Conservation (phyloP, 2,329 filamentous ascomycete genomes). For the Alternaria arbusti region DNA sequence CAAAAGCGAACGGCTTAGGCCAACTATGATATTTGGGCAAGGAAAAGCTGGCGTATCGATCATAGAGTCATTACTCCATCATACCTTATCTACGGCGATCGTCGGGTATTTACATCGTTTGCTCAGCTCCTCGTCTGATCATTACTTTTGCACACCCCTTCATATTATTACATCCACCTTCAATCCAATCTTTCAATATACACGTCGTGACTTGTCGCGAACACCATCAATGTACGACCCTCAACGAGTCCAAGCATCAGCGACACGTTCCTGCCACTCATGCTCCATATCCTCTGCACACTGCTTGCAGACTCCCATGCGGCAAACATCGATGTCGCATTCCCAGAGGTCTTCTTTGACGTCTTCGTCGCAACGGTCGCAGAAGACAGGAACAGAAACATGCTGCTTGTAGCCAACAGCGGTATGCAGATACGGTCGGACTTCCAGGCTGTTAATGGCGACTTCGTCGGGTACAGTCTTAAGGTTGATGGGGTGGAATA, state of each 20-base stretch:
- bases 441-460: slow-evolving; percentile 23
- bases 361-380: slow-evolving; percentile 25
- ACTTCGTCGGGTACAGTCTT: slow-evolving; percentile 20
- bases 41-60: neutral
- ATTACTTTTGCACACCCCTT: neutral
- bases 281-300: slow-evolving; percentile 28
- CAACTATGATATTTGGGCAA: neutral
- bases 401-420: slow-evolving; percentile 18
- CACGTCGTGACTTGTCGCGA: neutral
- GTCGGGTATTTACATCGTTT: neutral
- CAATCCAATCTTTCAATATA: neutral
- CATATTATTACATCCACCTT: neutral
- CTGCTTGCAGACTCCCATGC: slow-evolving; percentile 20
- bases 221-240: neutral
- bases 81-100: neutral
- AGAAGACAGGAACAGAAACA: slow-evolving; percentile 23
- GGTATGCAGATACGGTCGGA: slow-evolving; percentile 22
- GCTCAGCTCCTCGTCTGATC: neutral
- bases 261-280: slow-evolving; percentile 19
- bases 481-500: slow-evolving; percentile 26
- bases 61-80: neutral
- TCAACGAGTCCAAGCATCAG: slow-evolving; percentile 1
- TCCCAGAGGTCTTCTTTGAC: slow-evolving; percentile 26
- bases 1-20: neutral
- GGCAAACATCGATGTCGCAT: slow-evolving; percentile 28